These are phyloP conservation scores for Pseudovirgaria hyperparasitica DNA, from an alignment of 2,329 filamentous ascomycete species.

Conservation along the genomic window DNA sequence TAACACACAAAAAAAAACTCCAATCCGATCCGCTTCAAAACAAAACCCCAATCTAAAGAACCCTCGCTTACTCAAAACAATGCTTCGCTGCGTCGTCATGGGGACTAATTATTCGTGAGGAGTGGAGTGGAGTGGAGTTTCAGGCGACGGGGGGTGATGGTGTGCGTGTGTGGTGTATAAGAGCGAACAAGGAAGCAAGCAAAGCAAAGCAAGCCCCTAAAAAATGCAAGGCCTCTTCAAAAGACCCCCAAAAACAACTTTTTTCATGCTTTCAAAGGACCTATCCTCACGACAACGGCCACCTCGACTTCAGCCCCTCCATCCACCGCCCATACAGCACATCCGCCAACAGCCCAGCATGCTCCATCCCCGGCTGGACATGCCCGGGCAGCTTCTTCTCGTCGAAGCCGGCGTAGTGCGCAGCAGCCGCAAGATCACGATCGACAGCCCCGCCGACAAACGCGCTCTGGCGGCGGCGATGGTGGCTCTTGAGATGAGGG, in stretches of 20 bases:
- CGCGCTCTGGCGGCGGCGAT: slow-evolving; percentile 42
- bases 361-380: slow-evolving; percentile 68
- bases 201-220: neutral
- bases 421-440: slow-evolving; percentile 29
- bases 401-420: slow-evolving; percentile 15
- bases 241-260: neutral
- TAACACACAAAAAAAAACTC: too few relatives aligned
- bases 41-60: too few relatives aligned
- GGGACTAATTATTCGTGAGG: too few relatives aligned
- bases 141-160: too few relatives aligned
- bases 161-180: too few relatives aligned
- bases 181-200: too few relatives aligned
- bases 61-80: too few relatives aligned
- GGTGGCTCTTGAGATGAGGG: slow-evolving; percentile 70
- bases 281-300: slow-evolving; percentile 17
- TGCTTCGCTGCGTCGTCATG: too few relatives aligned
- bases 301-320: slow-evolving; percentile 54
- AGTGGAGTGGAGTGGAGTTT: too few relatives aligned
- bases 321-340: slow-evolving; percentile 86
- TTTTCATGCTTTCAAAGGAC: neutral
- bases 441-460: slow-evolving; percentile 24
- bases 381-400: slow-evolving; percentile 46
- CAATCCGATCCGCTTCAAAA: too few relatives aligned
- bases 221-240: neutral
- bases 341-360: slow-evolving; percentile 77